Conservation (phyloP, 768 basidiomycete genomes). For the Mycena maculata region DNA sequence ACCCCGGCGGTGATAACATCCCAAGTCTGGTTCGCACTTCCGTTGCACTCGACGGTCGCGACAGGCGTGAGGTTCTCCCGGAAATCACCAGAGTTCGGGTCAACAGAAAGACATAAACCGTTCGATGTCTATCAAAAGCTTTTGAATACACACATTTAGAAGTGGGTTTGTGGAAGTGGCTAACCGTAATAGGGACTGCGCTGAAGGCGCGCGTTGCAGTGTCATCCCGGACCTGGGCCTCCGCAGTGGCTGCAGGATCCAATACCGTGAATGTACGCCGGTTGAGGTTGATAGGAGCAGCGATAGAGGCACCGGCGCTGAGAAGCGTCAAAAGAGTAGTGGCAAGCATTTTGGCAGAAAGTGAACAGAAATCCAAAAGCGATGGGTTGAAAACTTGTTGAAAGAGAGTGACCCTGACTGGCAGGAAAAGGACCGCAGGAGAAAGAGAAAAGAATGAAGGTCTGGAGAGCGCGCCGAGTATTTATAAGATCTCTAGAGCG, state of each 20-base stretch:
- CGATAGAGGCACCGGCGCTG: slow-evolving; percentile 29
- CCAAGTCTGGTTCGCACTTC: slow-evolving; percentile 33
- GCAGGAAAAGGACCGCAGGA: slow-evolving; percentile 28
- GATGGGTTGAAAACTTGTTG: neutral
- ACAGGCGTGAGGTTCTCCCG: slow-evolving; percentile 38
- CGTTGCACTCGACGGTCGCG: slow-evolving; percentile 27
- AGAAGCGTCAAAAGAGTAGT: slow-evolving; percentile 33
- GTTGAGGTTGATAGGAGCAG: slow-evolving; percentile 28
- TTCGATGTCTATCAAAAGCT: slow-evolving; percentile 25
- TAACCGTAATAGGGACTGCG: slow-evolving; percentile 13
- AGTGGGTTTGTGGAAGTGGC: neutral
- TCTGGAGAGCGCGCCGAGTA: no score
- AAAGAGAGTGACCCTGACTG: slow-evolving; percentile 34
- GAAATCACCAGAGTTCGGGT: slow-evolving; percentile 35
- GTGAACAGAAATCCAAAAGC: slow-evolving; percentile 17
- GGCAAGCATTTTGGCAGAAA: slow-evolving; percentile 27
- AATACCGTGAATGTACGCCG: no score
- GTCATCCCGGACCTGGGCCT: slow-evolving; percentile 36
- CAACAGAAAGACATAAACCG: slow-evolving; percentile 35
- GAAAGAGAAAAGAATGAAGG: slow-evolving; percentile 9
- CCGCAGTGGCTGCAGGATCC: slow-evolving; percentile 29
- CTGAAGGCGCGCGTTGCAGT: slow-evolving; percentile 37
- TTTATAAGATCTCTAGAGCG: no score
- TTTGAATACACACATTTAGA: neutral
- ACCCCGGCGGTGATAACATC: slow-evolving; percentile 37